phyloP scores from a whole-genome alignment of 495 filamentous ascomycete species.

The Penicillium cinerascens region DNA sequence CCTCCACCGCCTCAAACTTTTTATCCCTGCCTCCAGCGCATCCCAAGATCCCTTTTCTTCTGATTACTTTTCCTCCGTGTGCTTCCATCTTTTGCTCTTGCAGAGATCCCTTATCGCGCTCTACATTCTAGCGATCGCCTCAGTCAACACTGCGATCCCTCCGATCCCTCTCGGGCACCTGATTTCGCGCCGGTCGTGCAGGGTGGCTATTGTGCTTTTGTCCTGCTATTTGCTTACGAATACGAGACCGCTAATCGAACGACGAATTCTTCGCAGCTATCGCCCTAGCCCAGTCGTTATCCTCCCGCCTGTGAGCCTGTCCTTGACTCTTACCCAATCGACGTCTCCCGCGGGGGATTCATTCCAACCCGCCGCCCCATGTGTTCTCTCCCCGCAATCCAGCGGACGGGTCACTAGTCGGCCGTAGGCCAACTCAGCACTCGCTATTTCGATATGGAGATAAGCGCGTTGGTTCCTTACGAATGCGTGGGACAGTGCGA shows the following conservation, averaged over 20 bases:
- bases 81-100: neutral
- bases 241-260: neutral
- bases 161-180: constrained; percentile 4
- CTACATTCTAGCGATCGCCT: neutral
- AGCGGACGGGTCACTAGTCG: constrained; percentile 16
- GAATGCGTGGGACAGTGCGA: neutral
- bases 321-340: constrained; percentile 9
- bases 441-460: constrained; percentile 21
- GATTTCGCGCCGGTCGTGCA: constrained; percentile 24
- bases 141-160: constrained; percentile 1
- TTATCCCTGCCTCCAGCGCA: constrained; percentile 16
- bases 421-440: constrained; percentile 7
- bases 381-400: constrained; percentile 11
- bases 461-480: neutral
- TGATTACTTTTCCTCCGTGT: constrained; percentile 7
- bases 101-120: neutral
- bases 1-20: constrained; percentile 14
- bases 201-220: constrained; percentile 11
- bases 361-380: constrained; percentile 12
- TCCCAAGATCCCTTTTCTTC: constrained; percentile 12
- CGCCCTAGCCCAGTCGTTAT: neutral
- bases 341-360: constrained; percentile 8
- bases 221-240: neutral
- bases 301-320: neutral
- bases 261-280: neutral